Conservation (phyloP, 805 yeast species). For the Lipomyces japonicus region DNA sequence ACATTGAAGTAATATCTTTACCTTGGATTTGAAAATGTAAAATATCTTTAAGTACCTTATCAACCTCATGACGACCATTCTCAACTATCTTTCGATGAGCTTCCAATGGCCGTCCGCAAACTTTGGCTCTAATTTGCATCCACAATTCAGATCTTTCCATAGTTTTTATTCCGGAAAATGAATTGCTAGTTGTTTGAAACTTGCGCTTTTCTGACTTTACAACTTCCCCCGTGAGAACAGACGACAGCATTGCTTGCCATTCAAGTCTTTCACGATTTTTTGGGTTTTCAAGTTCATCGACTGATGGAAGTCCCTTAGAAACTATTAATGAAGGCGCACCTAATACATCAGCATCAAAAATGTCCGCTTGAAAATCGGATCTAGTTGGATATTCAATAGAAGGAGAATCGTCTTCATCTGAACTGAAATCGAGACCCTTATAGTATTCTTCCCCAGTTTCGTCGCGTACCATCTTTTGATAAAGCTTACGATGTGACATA, state of each 20-base stretch:
- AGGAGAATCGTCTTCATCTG: constrained; percentile 26
- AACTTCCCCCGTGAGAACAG: constrained; percentile 93
- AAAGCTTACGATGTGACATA: constrained; percentile 60
- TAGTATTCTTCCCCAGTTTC: constrained; percentile 66
- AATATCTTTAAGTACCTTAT: constrained; percentile 66
- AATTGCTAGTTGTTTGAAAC: constrained; percentile 47
- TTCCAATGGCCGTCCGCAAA: constrained; percentile 71
- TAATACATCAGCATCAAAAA: constrained; percentile 6
- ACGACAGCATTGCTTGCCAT: constrained; percentile 92
- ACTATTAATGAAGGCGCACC: constrained; percentile 6
- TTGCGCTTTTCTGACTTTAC: constrained; percentile 75
- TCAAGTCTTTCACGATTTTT: constrained; percentile 67
- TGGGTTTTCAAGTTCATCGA: constrained; percentile 33
- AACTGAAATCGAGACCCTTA: constrained; percentile 31
- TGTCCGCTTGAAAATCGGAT: constrained; percentile 14
- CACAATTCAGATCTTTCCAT: constrained; percentile 64
- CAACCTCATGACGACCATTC: constrained; percentile 69
- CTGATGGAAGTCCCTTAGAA: constrained; percentile 23
- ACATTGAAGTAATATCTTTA: constrained; percentile 34
- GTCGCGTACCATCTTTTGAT: constrained; percentile 58
- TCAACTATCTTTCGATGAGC: constrained; percentile 69
- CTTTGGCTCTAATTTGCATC: constrained; percentile 81
- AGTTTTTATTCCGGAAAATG: constrained; percentile 36
- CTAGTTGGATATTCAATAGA: constrained; percentile 16
- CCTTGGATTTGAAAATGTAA: constrained; percentile 57